These are phyloP conservation scores for Leptodermis oblonga DNA, from an alignment of 257 asterid genomes.

Conservation along the genomic window DNA sequence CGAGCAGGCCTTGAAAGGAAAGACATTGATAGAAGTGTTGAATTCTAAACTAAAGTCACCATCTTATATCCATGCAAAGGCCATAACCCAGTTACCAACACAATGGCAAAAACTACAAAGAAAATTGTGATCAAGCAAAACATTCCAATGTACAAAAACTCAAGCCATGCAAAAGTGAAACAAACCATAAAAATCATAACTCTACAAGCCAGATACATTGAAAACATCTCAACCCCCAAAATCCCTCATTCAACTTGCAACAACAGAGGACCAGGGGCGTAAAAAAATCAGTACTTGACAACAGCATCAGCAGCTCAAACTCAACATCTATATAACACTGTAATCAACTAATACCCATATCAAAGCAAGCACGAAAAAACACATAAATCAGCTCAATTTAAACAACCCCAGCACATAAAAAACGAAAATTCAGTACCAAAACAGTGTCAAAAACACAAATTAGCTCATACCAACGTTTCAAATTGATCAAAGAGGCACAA, in stretches of 20 bases:
- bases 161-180: slow-evolving; percentile 15
- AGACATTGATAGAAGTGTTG: background rate
- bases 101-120: background rate
- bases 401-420: slow-evolving; percentile 12
- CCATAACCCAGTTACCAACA: slow-evolving; percentile 2
- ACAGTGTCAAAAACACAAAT: slow-evolving; percentile 27
- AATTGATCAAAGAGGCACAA: slow-evolving; percentile 34
- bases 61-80: slow-evolving; percentile 4
- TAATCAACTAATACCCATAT: slow-evolving; percentile 30
- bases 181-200: slow-evolving; percentile 5
- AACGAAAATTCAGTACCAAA: slow-evolving; percentile 15
- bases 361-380: slow-evolving; percentile 23
- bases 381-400: slow-evolving; percentile 46
- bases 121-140: slow-evolving; percentile 1
- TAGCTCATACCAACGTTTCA: slow-evolving; percentile 39
- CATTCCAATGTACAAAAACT: slow-evolving; percentile 10
- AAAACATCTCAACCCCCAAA: slow-evolving; percentile 13
- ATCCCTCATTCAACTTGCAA: slow-evolving; percentile 16
- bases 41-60: slow-evolving; percentile 2
- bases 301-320: slow-evolving; percentile 20
- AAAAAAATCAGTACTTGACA: slow-evolving; percentile 25
- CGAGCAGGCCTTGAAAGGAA: background rate
- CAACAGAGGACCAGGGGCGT: slow-evolving; percentile 8
- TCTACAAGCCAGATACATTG: background rate
- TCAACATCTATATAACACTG: slow-evolving; percentile 21